Conservation (phyloP, 768 basidiomycete species). For the Leccinum rimulosum region DNA sequence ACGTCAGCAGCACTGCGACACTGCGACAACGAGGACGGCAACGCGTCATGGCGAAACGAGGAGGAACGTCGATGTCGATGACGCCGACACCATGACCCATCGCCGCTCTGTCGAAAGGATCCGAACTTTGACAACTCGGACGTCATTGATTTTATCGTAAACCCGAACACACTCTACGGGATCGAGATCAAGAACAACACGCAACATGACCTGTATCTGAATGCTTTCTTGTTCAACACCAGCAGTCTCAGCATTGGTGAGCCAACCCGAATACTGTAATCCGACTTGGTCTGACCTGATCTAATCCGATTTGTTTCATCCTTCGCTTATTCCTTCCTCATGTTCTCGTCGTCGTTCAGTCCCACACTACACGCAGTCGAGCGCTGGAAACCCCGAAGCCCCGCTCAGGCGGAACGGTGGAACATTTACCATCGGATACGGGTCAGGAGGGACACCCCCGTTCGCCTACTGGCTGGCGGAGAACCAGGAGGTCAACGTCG, state of each 20-base stretch:
- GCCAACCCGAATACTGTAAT: background rate
- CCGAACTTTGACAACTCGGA: background rate
- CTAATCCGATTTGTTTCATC: background rate
- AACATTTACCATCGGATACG: background rate
- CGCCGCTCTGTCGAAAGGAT: background rate
- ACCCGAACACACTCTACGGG: background rate
- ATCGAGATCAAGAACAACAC: constrained; percentile 12
- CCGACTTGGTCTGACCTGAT: background rate
- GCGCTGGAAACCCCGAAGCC: background rate
- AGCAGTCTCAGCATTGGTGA: background rate
- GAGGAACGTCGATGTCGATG: too few species aligned
- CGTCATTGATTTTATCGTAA: background rate
- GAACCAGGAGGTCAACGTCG: background rate
- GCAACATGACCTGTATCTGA: background rate
- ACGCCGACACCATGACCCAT: too few species aligned
- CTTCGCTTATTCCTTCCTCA: background rate
- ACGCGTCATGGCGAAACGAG: too few species aligned
- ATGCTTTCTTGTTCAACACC: background rate
- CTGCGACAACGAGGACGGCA: too few species aligned
- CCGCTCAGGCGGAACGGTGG: background rate
- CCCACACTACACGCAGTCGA: background rate
- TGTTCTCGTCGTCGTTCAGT: background rate
- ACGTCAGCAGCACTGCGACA: too few species aligned
- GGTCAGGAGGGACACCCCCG: background rate
- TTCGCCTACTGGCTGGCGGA: constrained; percentile 5